Evolutionary conservation across 106 monocot species (phyloP), one percentile per base, ranked within the genome.

Genomic region (Vanilla planifolia): DNA sequence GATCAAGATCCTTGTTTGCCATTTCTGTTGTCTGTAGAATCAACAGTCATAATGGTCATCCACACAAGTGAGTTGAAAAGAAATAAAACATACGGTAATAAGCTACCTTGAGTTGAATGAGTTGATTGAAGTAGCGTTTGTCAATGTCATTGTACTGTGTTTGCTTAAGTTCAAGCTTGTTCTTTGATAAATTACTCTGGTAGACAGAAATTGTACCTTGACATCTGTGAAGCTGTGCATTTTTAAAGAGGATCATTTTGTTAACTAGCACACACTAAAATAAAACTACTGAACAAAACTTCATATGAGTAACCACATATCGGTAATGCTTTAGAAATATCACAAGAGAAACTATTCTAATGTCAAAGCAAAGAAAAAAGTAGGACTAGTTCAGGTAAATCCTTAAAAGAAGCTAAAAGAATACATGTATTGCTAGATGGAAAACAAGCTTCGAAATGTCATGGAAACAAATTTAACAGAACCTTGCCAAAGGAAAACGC

Each of bases 1-100:
- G 71, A 43, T 98, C 96, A 66, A 98, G 70, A 61, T 98, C 96
- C 75, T 98, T 98, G 46, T 98, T 98, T 67, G 96, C 96, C 96
- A 98, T 98, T 80, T 98, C 96, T 68, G 85, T 79, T 43, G 96
- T 98, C 96, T 98, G 75, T 40, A 81, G 44, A 8, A 33, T 35
- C 24, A 51, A 27, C 32, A 29, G 46, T 46, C 24, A 46, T 30
- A 17, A 11, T 17, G 32, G 43, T 9, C 13, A 48, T 67, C 20
- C 28, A 45, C n/a, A 22, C 3, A 61, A 59, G 2, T 13, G 34
- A 43, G n/a, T 23, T 17, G 17, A 55, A 48, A 55, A 26, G n/a
- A 43, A 59, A 41, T 48, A 51, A 9, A 70, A 23, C 28, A 28
- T 56, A 29, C n/a, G 33, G 24, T 16, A 51, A 71, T 44, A 41